Evolutionary conservation across 192 early-diverging fungal genomes (phyloP), one percentile per base, ranked within the genome.

Genomic region (Umbelopsis vinacea): DNA sequence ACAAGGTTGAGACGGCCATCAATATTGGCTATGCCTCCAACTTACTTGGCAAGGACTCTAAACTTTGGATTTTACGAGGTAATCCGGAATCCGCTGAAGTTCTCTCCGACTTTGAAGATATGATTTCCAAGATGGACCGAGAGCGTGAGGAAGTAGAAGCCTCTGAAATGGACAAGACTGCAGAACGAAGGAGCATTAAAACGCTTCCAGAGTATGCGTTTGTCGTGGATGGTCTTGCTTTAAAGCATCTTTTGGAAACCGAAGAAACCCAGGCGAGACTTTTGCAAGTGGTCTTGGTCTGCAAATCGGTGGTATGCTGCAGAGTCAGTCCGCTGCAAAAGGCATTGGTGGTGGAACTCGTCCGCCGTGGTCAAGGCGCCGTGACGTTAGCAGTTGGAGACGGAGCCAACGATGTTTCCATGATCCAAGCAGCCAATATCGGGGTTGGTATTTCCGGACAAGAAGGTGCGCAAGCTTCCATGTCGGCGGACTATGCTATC

Each of bases 1-100:
- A 99, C 82, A 98, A 98, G 76, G 79, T 97, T 83, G 97, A 99
- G 81, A 99, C 97, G 0, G 97, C 97, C 17, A 98, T 99, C 81
- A 98, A 98, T 77, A 98, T 99, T 80, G 96, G 96, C 4, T 98
- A 97, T 85, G 89, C 92, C 9, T 88, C 88, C 12, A 87, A 90
- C n/a, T 71, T 94, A 68, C 72, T 94, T 29, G 87, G 88, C 46
- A 86, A 85, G 53, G 85, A 88, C 26, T 91, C 92, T 88, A 86
- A 89, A 54, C 80, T 93, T 46, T 88, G 88, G 83, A 90, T 87
- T 23, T 60, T 88, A 66, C 54, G 71, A 33, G 78, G 74, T 19
- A 19, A 37, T 23, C 67, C 69, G 0, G 54, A 55, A 11, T 23
- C 29, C 0, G 71, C 7, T 9, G 71, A 72, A 24, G 55, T 46